Evolutionary conservation across 2,329 filamentous ascomycete species (phyloP).

Genomic region (Ceratocystis smalleyi): DNA sequence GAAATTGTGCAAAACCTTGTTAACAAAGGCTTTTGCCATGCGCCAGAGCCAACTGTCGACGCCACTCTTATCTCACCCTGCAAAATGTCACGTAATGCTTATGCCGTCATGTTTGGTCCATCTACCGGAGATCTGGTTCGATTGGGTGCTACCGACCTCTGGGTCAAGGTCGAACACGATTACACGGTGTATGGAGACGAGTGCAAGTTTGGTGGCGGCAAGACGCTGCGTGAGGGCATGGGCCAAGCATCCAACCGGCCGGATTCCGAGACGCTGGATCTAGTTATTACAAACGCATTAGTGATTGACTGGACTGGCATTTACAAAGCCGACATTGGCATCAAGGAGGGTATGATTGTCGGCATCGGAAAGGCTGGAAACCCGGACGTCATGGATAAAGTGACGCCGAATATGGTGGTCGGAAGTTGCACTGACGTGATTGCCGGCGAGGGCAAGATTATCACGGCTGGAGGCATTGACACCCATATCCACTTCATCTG

Average conservation of each 20-base stretch:
- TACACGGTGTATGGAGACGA: slow-evolving; percentile 77
- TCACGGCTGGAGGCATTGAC: slow-evolving; percentile 82
- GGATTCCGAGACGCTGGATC: slow-evolving; percentile 59
- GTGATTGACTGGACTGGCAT: slow-evolving; percentile 86
- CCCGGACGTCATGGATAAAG: slow-evolving; percentile 90
- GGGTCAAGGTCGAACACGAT: slow-evolving; percentile 81
- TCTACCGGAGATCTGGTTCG: slow-evolving; percentile 76
- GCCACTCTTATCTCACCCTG: slow-evolving; percentile 42
- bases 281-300: slow-evolving; percentile 77
- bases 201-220: slow-evolving; percentile 88
- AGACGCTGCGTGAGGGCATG: slow-evolving; percentile 89
- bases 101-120: slow-evolving; percentile 81
- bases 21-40: slow-evolving; percentile 62
- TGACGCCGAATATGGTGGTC: slow-evolving; percentile 61
- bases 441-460: slow-evolving; percentile 75
- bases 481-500: slow-evolving; percentile 91
- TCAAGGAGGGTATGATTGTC: slow-evolving; percentile 73
- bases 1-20: slow-evolving; percentile 54
- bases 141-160: slow-evolving; percentile 70
- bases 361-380: slow-evolving; percentile 92
- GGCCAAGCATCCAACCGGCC: slow-evolving; percentile 69
- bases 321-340: slow-evolving; percentile 90
- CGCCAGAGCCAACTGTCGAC: slow-evolving; percentile 45
- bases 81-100: slow-evolving; percentile 62
- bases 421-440: slow-evolving; percentile 85